Conservation (phyloP, 2,329 filamentous ascomycete species). For the Cercospora zeina region DNA sequence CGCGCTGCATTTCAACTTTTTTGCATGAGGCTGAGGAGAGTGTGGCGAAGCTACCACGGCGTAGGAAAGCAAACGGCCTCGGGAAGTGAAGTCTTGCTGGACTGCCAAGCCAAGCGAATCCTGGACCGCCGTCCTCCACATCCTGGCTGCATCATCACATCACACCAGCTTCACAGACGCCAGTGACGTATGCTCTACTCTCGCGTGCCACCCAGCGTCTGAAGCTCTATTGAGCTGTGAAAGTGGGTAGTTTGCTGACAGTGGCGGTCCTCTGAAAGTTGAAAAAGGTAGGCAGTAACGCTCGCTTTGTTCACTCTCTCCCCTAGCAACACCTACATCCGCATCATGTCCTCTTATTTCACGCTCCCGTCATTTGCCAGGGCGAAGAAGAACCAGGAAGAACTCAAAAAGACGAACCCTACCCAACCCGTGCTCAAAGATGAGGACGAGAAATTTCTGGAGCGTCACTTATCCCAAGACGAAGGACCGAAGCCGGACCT, state of each 20-base stretch:
- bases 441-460: slow-evolving; percentile 62
- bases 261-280: slow-evolving; percentile 22
- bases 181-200: slow-evolving; percentile 21
- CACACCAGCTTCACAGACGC: slow-evolving; percentile 22
- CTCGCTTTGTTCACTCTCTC: slow-evolving; percentile 18
- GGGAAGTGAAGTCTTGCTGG: slow-evolving; percentile 11
- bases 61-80: not conserved
- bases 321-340: not conserved
- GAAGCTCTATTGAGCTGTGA: slow-evolving; percentile 18
- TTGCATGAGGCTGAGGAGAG: too few species aligned
- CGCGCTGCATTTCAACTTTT: not conserved
- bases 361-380: slow-evolving; percentile 40
- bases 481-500: slow-evolving; percentile 28
- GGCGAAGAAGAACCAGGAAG: slow-evolving; percentile 42
- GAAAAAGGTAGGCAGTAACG: slow-evolving; percentile 20
- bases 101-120: slow-evolving; percentile 16
- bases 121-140: not conserved
- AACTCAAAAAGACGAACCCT: slow-evolving; percentile 41
- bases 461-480: slow-evolving; percentile 36
- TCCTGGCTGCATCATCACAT: slow-evolving; percentile 16
- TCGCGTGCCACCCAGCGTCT: slow-evolving; percentile 11
- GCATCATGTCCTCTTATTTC: slow-evolving; percentile 35
- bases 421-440: slow-evolving; percentile 56
- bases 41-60: not conserved
- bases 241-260: slow-evolving; percentile 13